Evolutionary conservation across 2,329 filamentous ascomycete species (phyloP), one percentile per base, ranked within the genome.

Genomic region (Juglanconis oblonga): DNA sequence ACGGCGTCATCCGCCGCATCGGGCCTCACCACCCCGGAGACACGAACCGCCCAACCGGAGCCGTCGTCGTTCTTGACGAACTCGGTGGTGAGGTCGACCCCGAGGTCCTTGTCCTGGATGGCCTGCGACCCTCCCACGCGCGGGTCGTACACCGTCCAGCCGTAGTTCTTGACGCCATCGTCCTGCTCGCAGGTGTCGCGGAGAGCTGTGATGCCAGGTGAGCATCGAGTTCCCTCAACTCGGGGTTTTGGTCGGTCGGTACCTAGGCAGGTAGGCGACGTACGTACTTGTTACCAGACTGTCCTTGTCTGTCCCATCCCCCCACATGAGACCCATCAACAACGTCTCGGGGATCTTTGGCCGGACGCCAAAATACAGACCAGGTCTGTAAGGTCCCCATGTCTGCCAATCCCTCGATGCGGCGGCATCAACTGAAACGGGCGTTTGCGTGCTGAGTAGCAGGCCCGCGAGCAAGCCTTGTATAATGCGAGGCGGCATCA

Each of bases 301-400:
- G 55, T 57, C 58, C 62, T 67, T 61, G 65, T 63, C 44, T 35
- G 96, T 89, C 6, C 94, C 87, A 66, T 88, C 87, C 4, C 86
- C 85, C 93, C 93, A 97, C 77, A 97, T 85, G 70, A 97, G 78
- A 1, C 90, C 91, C 3, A 89, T 87, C 72, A 87, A 85, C 63
- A 97, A 74, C 65, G 90, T 92, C 70, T 92, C 87, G 0, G 92
- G 89, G 57, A 95, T 81, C 62, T 92, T 84, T 51, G 94, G 91
- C 17, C 91, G 84, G 40, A 97, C 85, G 2, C 94, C 94, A 78
- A 97, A 97, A 76, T 97, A 98, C 53, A 97, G 76, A 70, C 97
- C 97, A 0, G 94, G 90, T 65, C 92, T 87, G 76, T 97, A 97
- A 2, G 93, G 91, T 0, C 93, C 93, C 93, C 93, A 97, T 62